A percentile compares a stretch with the other conserved stretches of the same genome.
These are phyloP conservation scores for Tuber brumale DNA, from an alignment of 495 filamentous ascomycete species.

Conservation along the genomic window DNA sequence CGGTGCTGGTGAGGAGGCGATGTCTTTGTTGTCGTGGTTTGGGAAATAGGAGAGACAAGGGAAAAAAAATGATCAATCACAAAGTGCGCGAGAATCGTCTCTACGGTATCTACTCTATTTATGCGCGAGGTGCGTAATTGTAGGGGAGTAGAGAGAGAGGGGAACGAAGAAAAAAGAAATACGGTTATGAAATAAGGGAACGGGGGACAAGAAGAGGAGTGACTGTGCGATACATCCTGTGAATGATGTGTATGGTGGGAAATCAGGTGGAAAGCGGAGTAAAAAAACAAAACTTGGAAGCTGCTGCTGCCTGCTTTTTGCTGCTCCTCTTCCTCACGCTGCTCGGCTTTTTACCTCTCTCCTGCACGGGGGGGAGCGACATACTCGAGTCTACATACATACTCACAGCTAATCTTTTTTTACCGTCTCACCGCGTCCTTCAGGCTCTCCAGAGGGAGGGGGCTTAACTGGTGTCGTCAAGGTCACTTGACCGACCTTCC, in stretches of 20 bases:
- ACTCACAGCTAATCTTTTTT: neutral
- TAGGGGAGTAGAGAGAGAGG: neutral
- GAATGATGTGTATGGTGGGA: constrained; percentile 27
- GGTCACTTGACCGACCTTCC: constrained; percentile 39
- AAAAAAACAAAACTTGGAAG: constrained; percentile 25
- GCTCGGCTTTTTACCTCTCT: too few relatives aligned
- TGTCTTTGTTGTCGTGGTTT: constrained; percentile 19
- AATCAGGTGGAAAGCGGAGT: constrained; percentile 30
- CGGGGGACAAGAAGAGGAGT: constrained; percentile 10
- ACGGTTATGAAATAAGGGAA: neutral
- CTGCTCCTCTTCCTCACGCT: constrained; percentile 4
- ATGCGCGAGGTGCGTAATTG: constrained; percentile 4
- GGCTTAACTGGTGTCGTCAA: constrained; percentile 22
- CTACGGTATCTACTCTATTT: neutral
- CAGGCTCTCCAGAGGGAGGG: neutral
- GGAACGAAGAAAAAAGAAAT: neutral
- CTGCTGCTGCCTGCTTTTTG: constrained; percentile 29
- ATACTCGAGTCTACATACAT: neutral
- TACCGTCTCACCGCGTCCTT: neutral
- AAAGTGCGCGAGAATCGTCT: constrained; percentile 19
- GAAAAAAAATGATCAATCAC: constrained; percentile 34
- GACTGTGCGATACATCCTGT: constrained; percentile 24
- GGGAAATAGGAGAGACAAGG: constrained; percentile 18
- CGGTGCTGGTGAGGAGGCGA: constrained; percentile 15
- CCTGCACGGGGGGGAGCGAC: neutral